These are phyloP conservation scores for Kazachstania martiniae DNA, from an alignment of 805 yeast genomes.

Conservation along the genomic window DNA sequence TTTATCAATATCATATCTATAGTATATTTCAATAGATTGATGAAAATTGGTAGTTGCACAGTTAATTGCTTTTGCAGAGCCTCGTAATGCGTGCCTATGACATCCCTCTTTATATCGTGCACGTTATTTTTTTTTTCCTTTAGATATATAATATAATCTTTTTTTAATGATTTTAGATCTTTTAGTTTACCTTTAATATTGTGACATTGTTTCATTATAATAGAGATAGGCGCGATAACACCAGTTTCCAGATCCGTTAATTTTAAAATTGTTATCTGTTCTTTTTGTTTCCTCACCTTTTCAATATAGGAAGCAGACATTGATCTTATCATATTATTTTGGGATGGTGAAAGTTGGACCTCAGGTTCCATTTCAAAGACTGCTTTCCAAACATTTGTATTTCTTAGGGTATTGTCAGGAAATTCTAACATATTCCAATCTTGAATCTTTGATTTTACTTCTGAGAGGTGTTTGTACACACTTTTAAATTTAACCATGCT, in stretches of 20 bases:
- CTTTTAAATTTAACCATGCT: conserved; percentile 15
- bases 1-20: conserved; percentile 13
- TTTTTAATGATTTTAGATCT: conserved; percentile 25
- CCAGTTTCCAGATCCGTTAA: conserved; percentile 18
- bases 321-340: conserved; percentile 14
- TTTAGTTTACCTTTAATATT: conserved; percentile 18
- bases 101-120: conserved; percentile 20
- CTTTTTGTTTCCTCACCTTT: conserved; percentile 20
- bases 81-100: conserved; percentile 22
- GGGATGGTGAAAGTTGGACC: too few relatives aligned
- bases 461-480: conserved; percentile 10
- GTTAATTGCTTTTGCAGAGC: conserved; percentile 19
- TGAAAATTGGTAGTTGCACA: conserved; percentile 25
- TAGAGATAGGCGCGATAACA: conserved; percentile 22
- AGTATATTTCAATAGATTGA: conserved; percentile 7
- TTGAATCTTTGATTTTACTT: conserved; percentile 13
- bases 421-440: conserved; percentile 12
- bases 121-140: conserved; percentile 13
- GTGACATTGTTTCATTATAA: conserved; percentile 17
- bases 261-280: conserved; percentile 20
- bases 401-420: conserved; percentile 10
- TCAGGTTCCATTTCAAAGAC: conserved; percentile 13
- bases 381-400: conserved; percentile 21
- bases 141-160: conserved; percentile 25
- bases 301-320: conserved; percentile 22